Evolutionary conservation across 23 red algal genomes (phyloP).

Genomic region (Pyropia haitanensis): DNA sequence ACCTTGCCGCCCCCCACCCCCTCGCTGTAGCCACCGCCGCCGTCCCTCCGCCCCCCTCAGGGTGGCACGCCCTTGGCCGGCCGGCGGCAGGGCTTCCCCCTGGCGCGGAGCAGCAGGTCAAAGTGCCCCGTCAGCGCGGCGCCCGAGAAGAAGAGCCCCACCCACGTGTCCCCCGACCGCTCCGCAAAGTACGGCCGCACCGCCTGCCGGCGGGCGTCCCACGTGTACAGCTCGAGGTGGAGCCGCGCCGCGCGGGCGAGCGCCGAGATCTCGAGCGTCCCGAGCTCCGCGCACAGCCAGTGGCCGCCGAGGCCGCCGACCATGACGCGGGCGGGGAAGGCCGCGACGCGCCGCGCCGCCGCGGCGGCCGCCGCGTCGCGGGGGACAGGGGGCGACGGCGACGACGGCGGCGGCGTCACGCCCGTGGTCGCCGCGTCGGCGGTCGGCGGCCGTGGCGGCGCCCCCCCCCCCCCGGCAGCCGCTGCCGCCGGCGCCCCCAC

Average conservation of each 20-base stretch:
- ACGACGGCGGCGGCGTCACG: too few species aligned
- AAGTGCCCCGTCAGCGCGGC: slow-evolving; percentile 32
- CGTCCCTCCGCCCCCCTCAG: too few species aligned
- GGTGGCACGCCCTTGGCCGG: too few species aligned
- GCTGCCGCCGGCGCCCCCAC: too few species aligned
- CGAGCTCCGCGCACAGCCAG: slow-evolving; percentile 62
- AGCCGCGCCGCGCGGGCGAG: slow-evolving; percentile 22
- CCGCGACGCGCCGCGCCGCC: slow-evolving; percentile 1
- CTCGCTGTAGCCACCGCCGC: too few species aligned
- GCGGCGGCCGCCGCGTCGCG: neutral
- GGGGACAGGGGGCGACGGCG: too few species aligned
- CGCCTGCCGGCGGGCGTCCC: slow-evolving; percentile 15
- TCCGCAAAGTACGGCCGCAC: slow-evolving; percentile 12
- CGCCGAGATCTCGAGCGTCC: slow-evolving; percentile 34
- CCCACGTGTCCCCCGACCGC: neutral
- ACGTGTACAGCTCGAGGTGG: slow-evolving; percentile 41
- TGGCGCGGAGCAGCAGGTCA: slow-evolving; percentile 20
- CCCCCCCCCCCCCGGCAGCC: too few species aligned
- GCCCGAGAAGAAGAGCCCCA: slow-evolving; percentile 42
- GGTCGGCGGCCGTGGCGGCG: too few species aligned
- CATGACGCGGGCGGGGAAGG: slow-evolving; percentile 17
- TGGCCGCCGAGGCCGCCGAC: slow-evolving; percentile 29
- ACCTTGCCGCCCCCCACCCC: too few species aligned
- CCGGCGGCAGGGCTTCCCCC: slow-evolving; percentile 1
- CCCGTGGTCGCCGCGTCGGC: too few species aligned